A percentile compares a stretch with the other conserved stretches of the same genome.
phyloP scores from a whole-genome alignment of 2,329 filamentous ascomycete species.

The Pseudogymnoascus sp. region DNA sequence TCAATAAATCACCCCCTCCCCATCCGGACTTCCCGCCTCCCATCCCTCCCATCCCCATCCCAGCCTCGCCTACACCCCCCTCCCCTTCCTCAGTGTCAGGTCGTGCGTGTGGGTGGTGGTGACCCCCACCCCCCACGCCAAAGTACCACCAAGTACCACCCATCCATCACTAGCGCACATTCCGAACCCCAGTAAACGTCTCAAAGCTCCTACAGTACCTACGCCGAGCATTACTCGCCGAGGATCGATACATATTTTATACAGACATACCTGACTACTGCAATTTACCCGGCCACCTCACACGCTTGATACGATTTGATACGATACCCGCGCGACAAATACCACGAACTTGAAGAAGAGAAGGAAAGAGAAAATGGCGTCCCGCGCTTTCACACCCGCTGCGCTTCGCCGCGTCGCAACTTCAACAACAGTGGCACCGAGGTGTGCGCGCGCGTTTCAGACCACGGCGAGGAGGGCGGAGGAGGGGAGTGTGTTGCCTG shows the following conservation, averaged over 20 bases:
- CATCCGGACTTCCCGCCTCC: too few relatives aligned
- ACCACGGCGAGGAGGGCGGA: slow-evolving; percentile 33
- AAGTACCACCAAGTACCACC: not conserved
- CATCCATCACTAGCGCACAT: not conserved
- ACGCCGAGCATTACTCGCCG: too few relatives aligned
- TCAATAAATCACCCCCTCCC: too few relatives aligned
- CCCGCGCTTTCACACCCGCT: slow-evolving; percentile 33
- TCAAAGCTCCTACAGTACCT: not conserved
- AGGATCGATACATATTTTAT: not conserved
- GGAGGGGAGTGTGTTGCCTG: slow-evolving; percentile 37
- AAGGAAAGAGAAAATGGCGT: slow-evolving; percentile 32
- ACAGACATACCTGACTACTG: not conserved
- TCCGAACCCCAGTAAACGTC: not conserved
- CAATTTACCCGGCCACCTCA: too few relatives aligned
- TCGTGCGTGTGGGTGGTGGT: too few relatives aligned
- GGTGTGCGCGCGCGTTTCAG: slow-evolving; percentile 28
- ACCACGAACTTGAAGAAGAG: too few relatives aligned
- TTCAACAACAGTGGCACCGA: slow-evolving; percentile 20
- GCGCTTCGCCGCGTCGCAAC: slow-evolving; percentile 25
- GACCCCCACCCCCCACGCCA: not conserved
- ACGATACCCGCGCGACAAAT: too few relatives aligned
- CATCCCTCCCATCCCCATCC: not conserved
- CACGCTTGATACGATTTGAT: too few relatives aligned
- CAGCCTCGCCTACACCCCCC: not conserved
- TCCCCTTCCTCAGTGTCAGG: not conserved